Evolutionary conservation across 2,329 filamentous ascomycete species (phyloP).

Genomic region (Monilinia laxa): DNA sequence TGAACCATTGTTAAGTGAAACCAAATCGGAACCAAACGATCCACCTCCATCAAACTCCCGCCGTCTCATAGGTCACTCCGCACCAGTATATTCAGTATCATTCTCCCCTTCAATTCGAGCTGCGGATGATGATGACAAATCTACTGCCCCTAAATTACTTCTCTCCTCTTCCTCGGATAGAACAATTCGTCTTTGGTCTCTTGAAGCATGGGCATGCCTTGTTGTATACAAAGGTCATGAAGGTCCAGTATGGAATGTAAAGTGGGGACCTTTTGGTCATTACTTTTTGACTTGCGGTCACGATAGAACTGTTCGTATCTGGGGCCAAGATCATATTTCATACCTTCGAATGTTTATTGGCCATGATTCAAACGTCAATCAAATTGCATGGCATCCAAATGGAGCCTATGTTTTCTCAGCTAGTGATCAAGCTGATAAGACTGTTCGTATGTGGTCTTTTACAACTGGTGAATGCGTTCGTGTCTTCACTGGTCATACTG

Average conservation of each 20-base stretch:
- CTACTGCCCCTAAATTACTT: constrained; percentile 69
- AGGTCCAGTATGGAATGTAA: constrained; percentile 81
- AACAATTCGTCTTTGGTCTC: constrained; percentile 86
- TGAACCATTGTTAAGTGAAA: constrained; percentile 69
- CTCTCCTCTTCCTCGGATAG: constrained; percentile 86
- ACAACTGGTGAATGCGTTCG: constrained; percentile 82
- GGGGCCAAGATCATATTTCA: constrained; percentile 90
- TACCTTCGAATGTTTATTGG: constrained; percentile 85
- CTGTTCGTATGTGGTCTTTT: constrained; percentile 97
- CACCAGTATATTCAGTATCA: constrained; percentile 81
- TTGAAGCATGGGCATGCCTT: constrained; percentile 88
- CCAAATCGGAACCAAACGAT: constrained; percentile 59
- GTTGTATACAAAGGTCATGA: constrained; percentile 94
- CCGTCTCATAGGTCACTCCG: constrained; percentile 81
- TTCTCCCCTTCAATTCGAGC: constrained; percentile 60
- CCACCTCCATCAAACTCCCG: constrained; percentile 69
- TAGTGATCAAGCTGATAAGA: constrained; percentile 80
- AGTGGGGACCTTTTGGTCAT: constrained; percentile 90
- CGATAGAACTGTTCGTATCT: constrained; percentile 87
- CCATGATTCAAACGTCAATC: constrained; percentile 90
- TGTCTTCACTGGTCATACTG: constrained; percentile 87
- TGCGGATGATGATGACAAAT: constrained; percentile 38
- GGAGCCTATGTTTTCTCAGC: constrained; percentile 91
- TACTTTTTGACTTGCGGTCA: constrained; percentile 89
- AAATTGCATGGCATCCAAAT: constrained; percentile 92